phyloP scores from a whole-genome alignment of 2,329 filamentous ascomycete species.

The Septoria petroselini region DNA sequence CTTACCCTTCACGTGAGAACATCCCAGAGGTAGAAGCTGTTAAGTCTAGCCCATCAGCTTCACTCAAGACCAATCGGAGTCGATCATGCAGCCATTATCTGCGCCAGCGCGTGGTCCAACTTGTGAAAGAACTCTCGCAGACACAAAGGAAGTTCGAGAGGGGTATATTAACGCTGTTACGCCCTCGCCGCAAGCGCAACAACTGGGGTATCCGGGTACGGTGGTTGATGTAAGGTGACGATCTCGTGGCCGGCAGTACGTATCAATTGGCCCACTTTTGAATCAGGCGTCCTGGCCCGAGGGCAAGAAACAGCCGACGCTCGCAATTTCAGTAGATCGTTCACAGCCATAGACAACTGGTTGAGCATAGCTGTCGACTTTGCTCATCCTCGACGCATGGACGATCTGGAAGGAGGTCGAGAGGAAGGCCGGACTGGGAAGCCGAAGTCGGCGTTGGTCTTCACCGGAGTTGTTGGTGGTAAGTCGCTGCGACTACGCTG shows the following conservation, averaged over 20 bases:
- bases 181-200: conserved; percentile 16
- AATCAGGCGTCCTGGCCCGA: too few relatives aligned
- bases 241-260: neutral
- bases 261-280: too few relatives aligned
- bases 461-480: conserved; percentile 21
- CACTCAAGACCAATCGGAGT: conserved; percentile 7
- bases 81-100: conserved; percentile 6
- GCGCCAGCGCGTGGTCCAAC: conserved; percentile 9
- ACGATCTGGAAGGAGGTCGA: conserved; percentile 11
- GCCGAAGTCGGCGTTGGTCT: conserved; percentile 21
- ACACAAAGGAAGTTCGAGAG: conserved; percentile 2
- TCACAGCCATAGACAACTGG: too few relatives aligned
- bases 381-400: conserved; percentile 11
- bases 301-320: too few relatives aligned
- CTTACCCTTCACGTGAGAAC: neutral
- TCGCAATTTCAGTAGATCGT: too few relatives aligned
- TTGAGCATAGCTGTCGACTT: too few relatives aligned
- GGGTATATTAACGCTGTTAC: conserved; percentile 13
- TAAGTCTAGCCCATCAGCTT: conserved; percentile 1
- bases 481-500: conserved; percentile 26
- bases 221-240: neutral
- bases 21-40: conserved; percentile 2
- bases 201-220: conserved; percentile 18
- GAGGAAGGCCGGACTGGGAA: conserved; percentile 18
- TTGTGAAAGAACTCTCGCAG: conserved; percentile 8